Evolutionary conservation across 106 monocot species (phyloP).

Genomic region (Amphibolis antarctica): DNA sequence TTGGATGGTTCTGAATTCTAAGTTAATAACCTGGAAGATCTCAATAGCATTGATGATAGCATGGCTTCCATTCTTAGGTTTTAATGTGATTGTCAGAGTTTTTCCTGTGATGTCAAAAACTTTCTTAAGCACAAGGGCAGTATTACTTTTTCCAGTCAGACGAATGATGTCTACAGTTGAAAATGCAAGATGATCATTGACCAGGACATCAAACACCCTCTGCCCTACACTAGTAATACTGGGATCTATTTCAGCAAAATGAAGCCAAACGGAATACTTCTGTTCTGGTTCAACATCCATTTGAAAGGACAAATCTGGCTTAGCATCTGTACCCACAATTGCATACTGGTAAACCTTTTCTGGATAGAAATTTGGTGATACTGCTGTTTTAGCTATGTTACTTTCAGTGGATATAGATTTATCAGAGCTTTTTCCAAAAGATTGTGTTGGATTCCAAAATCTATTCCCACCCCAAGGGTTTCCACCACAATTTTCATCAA

Average conservation of each 20-base stretch:
- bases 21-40: conserved; percentile 66
- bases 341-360: conserved; percentile 77
- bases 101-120: conserved; percentile 48
- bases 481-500: conserved; percentile 83
- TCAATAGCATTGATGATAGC: conserved; percentile 88
- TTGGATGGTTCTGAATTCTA: conserved; percentile 52
- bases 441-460: conserved; percentile 54
- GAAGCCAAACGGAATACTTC: conserved; percentile 95
- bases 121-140: conserved; percentile 75
- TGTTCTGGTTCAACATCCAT: conserved; percentile 73
- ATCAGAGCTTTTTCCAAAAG: conserved; percentile 48
- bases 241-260: conserved; percentile 87
- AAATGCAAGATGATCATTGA: conserved; percentile 66
- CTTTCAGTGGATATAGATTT: conserved; percentile 62
- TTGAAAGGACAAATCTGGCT: conserved; percentile 52
- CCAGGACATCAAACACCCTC: conserved; percentile 72
- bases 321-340: conserved; percentile 55
- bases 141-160: conserved; percentile 36
- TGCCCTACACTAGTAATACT: conserved; percentile 35
- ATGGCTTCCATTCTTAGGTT: conserved; percentile 44
- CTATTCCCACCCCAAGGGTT: conserved; percentile 87
- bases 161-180: conserved; percentile 61
- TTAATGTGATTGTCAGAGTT: conserved; percentile 52
- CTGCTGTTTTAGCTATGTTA: conserved; percentile 39
- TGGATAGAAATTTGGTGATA: conserved; percentile 71